Conservation (phyloP, 805 yeast genomes). For the Spathaspora boniae region DNA sequence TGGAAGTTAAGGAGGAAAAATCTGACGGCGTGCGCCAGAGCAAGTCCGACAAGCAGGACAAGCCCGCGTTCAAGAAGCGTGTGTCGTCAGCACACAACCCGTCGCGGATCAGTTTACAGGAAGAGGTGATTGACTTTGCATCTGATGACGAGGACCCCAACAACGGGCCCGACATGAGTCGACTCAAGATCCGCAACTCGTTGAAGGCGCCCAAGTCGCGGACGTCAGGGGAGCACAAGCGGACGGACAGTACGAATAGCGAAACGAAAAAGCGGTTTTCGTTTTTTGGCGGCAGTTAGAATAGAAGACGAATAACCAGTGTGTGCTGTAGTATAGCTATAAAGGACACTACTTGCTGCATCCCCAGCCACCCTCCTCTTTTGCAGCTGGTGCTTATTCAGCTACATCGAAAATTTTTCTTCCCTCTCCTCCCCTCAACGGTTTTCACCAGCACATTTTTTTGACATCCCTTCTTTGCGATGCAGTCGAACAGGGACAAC, state of each 20-base stretch:
- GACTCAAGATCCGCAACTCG: slow-evolving; percentile 39
- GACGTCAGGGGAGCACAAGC: slow-evolving; percentile 27
- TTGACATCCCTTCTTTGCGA: too few relatives aligned
- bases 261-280: slow-evolving; percentile 15
- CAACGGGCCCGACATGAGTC: slow-evolving; percentile 33
- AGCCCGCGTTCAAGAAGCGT: slow-evolving; percentile 32
- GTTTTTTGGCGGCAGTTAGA: slow-evolving; percentile 9
- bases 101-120: slow-evolving; percentile 31
- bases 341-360: too few relatives aligned
- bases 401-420: not conserved
- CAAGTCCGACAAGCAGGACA: slow-evolving; percentile 8
- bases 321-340: too few relatives aligned
- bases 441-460: too few relatives aligned
- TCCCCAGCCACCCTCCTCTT: too few relatives aligned
- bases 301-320: too few relatives aligned
- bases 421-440: not conserved
- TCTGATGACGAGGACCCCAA: slow-evolving; percentile 43
- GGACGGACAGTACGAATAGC: slow-evolving; percentile 21
- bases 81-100: slow-evolving; percentile 23
- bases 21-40: not conserved
- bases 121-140: slow-evolving; percentile 44
- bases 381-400: too few relatives aligned
- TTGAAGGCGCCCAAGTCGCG: slow-evolving; percentile 28
- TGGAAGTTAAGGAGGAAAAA: slow-evolving; percentile 6
- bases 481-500: too few relatives aligned